phyloP scores from a whole-genome alignment of 2,329 filamentous ascomycete genomes.

The Fusarium luffae region DNA sequence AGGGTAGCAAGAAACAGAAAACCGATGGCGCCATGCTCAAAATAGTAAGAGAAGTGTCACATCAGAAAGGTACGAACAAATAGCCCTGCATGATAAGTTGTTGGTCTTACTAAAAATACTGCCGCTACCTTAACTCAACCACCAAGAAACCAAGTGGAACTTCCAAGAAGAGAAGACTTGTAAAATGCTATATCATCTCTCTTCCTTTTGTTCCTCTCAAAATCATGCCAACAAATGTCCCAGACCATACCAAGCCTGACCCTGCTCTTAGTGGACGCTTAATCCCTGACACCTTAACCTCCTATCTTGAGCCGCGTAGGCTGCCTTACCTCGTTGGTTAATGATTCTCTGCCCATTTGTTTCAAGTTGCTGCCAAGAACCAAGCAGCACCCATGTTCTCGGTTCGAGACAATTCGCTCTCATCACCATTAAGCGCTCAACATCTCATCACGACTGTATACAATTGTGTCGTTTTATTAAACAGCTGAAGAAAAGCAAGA shows the following conservation, averaged over 20 bases:
- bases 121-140: background rate
- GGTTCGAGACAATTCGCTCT: background rate
- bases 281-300: constrained; percentile 16
- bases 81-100: background rate
- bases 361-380: constrained; percentile 33
- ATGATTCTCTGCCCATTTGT: constrained; percentile 31
- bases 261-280: constrained; percentile 10
- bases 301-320: constrained; percentile 36
- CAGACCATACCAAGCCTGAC: background rate
- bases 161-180: background rate
- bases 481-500: background rate
- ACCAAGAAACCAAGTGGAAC: background rate
- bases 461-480: background rate
- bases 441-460: too few relatives aligned
- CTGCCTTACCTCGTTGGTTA: constrained; percentile 26
- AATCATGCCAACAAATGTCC: background rate
- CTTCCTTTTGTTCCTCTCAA: background rate
- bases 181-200: background rate
- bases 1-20: background rate
- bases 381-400: constrained; percentile 16
- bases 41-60: background rate
- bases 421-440: constrained; percentile 17
- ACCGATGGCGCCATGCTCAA: constrained; percentile 12
- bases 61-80: constrained; percentile 5
- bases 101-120: background rate